Base-by-base conservation (phyloP, 768 basidiomycete species). In the Mycena venus region DNA sequence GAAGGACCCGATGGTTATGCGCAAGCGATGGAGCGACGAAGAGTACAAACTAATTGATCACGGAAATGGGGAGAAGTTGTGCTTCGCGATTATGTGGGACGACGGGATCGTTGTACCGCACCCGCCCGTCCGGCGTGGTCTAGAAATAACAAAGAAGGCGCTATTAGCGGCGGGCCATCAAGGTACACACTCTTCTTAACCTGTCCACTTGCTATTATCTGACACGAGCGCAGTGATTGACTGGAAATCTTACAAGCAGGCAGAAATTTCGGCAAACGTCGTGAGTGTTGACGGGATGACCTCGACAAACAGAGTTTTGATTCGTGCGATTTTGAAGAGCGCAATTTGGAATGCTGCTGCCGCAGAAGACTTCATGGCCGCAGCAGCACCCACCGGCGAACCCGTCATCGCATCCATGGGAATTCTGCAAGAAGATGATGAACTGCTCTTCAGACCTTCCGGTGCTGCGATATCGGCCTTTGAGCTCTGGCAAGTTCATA, bases 401-500 rank as follows among this genome's bases (percentile, higher is more conserved):
- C 93, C 92, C 4, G 60, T 90, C 32, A 84, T 93, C 27, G 72
- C 79, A 3, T 88, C 84, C 25, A 91, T 92, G 90, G 51, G 73
- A 40, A 84, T 83, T 11, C n/a, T 60, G 4, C 55, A 61, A 25
- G 80, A 84, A 6, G 75, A 67, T n/a, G 58, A 27, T 0, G 56
- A 73, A 10, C 31, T 34, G 75, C 65, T 2, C 62, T 85, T 83
- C 71, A 78, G 80, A n/a, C 80, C 84, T 1, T 38, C 68, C 74
- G 32, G 70, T 1, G 72, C 78, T 2, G 36, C 42, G 7, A 25
- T 86, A 14, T 87, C 89, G 1, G 90, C 93, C 0, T 93, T 90
- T 77, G 84, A 91, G 59, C 85, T 93, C 23, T 96, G 94, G 94
- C 90, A 93, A 77, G 51, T 90, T 10, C 92, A 94, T 29, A 90